A percentile compares a stretch with the other conserved stretches of the same genome.
phyloP scores from a whole-genome alignment of 768 basidiomycete genomes.

The Strobilomyces echinocephalus region DNA sequence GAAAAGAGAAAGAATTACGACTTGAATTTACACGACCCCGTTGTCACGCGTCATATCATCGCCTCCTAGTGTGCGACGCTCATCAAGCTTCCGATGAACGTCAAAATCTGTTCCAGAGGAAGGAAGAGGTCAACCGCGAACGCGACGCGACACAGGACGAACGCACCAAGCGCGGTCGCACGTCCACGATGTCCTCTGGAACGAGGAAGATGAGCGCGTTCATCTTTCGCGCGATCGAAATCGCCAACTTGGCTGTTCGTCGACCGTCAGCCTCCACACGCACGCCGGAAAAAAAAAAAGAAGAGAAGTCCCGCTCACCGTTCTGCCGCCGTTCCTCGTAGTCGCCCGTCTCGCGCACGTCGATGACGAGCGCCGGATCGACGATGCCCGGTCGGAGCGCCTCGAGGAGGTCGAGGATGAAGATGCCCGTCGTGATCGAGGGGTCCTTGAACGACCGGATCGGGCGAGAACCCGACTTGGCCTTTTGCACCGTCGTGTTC shows the following conservation, averaged over 20 bases:
- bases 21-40: neutral
- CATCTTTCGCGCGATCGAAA: constrained; percentile 98
- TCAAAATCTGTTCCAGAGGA: constrained; percentile 64
- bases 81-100: constrained; percentile 94
- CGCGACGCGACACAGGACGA: neutral
- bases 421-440: constrained; percentile 78
- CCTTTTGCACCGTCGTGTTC: constrained; percentile 78
- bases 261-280: neutral
- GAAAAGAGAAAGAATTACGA: neutral
- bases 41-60: neutral
- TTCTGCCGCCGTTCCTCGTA: constrained; percentile 93
- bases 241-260: constrained; percentile 82
- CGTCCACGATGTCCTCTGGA: constrained; percentile 94
- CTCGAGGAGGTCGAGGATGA: constrained; percentile 91
- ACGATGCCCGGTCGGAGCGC: constrained; percentile 92
- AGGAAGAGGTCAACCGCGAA: no score
- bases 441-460: constrained; percentile 97
- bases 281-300: neutral
- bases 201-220: constrained; percentile 94
- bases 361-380: constrained; percentile 74
- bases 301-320: constrained; percentile 45
- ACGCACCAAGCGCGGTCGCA: constrained; percentile 83
- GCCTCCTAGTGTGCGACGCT: constrained; percentile 42
- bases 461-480: constrained; percentile 50
- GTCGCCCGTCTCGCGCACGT: constrained; percentile 53